Conservation (phyloP, 2,329 filamentous ascomycete species). For the Botrytis byssoidea region DNA sequence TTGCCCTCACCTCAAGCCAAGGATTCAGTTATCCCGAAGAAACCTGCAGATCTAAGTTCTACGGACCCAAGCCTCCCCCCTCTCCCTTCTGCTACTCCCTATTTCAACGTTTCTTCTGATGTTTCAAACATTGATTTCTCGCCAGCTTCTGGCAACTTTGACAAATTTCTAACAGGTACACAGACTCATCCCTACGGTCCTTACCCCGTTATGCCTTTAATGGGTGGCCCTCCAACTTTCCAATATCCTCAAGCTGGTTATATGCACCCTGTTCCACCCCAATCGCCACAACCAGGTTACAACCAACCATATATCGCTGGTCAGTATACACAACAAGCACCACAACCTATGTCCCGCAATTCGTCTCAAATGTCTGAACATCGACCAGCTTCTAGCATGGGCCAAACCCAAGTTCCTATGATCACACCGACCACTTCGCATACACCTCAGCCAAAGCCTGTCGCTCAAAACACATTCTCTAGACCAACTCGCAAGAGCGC, state of each 20-base stretch:
- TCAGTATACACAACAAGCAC: constrained; percentile 48
- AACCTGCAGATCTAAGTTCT: constrained; percentile 13
- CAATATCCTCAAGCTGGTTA: constrained; percentile 50
- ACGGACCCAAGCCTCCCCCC: constrained; percentile 26
- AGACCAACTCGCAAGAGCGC: constrained; percentile 57
- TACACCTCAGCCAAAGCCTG: constrained; percentile 53
- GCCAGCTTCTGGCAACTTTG: constrained; percentile 68
- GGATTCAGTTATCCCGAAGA: constrained; percentile 19
- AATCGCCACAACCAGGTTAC: constrained; percentile 49
- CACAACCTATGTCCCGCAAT: constrained; percentile 75
- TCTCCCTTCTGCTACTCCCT: constrained; percentile 35
- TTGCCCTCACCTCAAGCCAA: constrained; percentile 10
- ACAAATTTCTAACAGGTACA: constrained; percentile 57
- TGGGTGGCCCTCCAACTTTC: constrained; percentile 42
- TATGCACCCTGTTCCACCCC: constrained; percentile 45
- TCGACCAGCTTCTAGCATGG: constrained; percentile 48
- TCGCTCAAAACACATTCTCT: constrained; percentile 42
- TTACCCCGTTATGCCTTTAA: constrained; percentile 45
- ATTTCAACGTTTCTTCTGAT: constrained; percentile 27
- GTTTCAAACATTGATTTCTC: constrained; percentile 55
- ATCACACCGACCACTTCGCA: constrained; percentile 41
- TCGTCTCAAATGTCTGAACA: constrained; percentile 73
- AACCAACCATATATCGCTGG: constrained; percentile 44
- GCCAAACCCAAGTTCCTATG: constrained; percentile 39
- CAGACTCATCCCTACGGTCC: constrained; percentile 53